Percentiles rank a stretch among this genome's conserved stretches.
phyloP scores from a whole-genome alignment of 2,329 filamentous ascomycete species.

The Sclerotinia subarctica region DNA sequence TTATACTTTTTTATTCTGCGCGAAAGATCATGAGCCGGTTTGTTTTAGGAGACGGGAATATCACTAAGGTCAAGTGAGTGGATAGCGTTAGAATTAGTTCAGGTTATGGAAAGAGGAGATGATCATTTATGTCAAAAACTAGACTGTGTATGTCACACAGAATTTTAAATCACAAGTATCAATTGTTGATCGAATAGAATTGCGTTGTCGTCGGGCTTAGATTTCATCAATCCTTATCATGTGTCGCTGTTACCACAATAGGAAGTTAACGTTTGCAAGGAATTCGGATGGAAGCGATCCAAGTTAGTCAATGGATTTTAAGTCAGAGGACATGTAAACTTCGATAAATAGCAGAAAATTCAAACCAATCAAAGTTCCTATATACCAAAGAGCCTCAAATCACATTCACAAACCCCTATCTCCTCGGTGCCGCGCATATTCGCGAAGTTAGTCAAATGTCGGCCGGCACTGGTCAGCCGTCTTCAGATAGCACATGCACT shows the following conservation, averaged over 20 bases:
- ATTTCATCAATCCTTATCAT: background rate
- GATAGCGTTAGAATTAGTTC: background rate
- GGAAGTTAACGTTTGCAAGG: background rate
- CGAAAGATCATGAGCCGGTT: too few species aligned
- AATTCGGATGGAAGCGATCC: background rate
- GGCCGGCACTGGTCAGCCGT: background rate
- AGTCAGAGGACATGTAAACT: background rate
- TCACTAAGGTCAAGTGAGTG: background rate
- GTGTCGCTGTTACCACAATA: background rate
- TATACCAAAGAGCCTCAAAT: background rate
- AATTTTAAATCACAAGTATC: too few species aligned
- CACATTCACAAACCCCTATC: background rate
- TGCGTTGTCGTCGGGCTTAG: too few species aligned
- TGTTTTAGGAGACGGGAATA: background rate
- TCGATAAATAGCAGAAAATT: background rate
- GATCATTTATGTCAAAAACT: background rate
- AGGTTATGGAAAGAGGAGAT: too few species aligned
- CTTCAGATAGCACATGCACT: background rate
- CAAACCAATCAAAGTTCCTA: background rate
- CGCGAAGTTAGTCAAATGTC: background rate
- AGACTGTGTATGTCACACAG: background rate
- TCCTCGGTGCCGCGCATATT: too few species aligned
- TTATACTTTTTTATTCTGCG: background rate
- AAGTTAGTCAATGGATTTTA: background rate
- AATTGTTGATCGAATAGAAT: background rate